These are phyloP conservation scores for Phialophora verrucosa DNA, from an alignment of 2,329 filamentous ascomycete genomes.

Conservation along the genomic window DNA sequence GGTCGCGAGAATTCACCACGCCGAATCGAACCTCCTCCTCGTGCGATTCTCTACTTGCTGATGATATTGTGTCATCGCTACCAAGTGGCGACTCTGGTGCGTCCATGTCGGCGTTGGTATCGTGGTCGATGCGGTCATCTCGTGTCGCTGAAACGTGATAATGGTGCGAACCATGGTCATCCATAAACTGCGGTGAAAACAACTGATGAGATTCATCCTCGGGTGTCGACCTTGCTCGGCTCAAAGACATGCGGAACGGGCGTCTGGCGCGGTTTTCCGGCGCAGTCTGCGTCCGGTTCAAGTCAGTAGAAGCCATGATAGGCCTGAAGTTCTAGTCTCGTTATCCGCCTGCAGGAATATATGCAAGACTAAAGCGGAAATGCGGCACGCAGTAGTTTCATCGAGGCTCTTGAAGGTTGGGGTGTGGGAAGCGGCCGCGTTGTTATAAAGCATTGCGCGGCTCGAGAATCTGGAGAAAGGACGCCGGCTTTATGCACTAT, in stretches of 20 bases:
- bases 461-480: slow-evolving; percentile 8
- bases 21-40: slow-evolving; percentile 31
- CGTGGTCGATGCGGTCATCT: slow-evolving; percentile 30
- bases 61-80: not conserved
- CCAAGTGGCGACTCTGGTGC: not conserved
- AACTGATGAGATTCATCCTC: slow-evolving; percentile 32
- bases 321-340: not conserved
- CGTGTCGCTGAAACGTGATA: slow-evolving; percentile 24
- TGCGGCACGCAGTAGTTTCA: slow-evolving; percentile 6
- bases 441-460: slow-evolving; percentile 7
- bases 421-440: slow-evolving; percentile 11
- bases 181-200: slow-evolving; percentile 34
- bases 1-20: slow-evolving; percentile 25
- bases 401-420: slow-evolving; percentile 1
- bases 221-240: slow-evolving; percentile 32
- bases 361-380: slow-evolving; percentile 11
- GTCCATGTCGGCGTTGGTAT: slow-evolving; percentile 5
- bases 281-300: slow-evolving; percentile 32
- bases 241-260: slow-evolving; percentile 23
- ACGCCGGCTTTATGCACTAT: slow-evolving; percentile 10
- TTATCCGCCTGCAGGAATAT: slow-evolving; percentile 10
- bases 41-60: slow-evolving; percentile 29
- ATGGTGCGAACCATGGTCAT: slow-evolving; percentile 34
- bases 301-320: slow-evolving; percentile 19
- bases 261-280: slow-evolving; percentile 23